Base-by-base conservation (phyloP, 1,139 yeast species). In the Blastobotrys serpentis region DNA sequence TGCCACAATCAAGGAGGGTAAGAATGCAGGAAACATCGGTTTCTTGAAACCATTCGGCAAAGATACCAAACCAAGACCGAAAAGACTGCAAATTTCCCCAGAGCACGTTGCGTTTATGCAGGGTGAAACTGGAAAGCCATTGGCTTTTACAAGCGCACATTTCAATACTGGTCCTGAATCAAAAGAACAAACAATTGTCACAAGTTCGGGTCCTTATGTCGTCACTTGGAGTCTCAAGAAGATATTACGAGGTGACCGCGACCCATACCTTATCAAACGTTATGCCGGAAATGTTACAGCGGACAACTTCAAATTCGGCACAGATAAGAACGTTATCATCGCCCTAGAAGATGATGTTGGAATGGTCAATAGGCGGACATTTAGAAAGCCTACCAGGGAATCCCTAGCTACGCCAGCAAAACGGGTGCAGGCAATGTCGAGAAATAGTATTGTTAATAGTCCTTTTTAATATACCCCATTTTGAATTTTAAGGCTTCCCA, bases 191-290 rank as follows among this genome's bases (percentile, higher is more conserved):
- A 74, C 82, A 1, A 84, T 88, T 49, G 81, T 87, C 22, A 78
- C 95, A 1, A 81, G 92, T 8, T 73, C 83, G 1, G 96, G 96
- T 1, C 89, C 89, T 11, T 89, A 80, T 65, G 84, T 88, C 25
- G 77, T 89, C 29, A 75, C 86, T 1, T 88, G 96, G 96, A 79
- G 84, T n/a, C 64, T 89, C 59, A 74, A 72, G 56, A 79, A 80
- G 60, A 72, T 83, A 8, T 64, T 84, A 46, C 66, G 71, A 43
- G 81, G 82, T 48, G 79, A 76, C 51, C 67, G 69, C 25, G 77
- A 77, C 36, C 77, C 85, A 7, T 86, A 86, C 62, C 68, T 74
- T 46, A 81, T 88, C 60, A 82, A 79, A 64, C 74, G 79, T 56
- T 86, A 86, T 64, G 68, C 75, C 39, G 77, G 79, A 43, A 68